Evolutionary conservation across 441 rosid genomes (phyloP), one percentile per base, ranked within the genome.

Genomic region (Pelargonium myrrhifolium): DNA sequence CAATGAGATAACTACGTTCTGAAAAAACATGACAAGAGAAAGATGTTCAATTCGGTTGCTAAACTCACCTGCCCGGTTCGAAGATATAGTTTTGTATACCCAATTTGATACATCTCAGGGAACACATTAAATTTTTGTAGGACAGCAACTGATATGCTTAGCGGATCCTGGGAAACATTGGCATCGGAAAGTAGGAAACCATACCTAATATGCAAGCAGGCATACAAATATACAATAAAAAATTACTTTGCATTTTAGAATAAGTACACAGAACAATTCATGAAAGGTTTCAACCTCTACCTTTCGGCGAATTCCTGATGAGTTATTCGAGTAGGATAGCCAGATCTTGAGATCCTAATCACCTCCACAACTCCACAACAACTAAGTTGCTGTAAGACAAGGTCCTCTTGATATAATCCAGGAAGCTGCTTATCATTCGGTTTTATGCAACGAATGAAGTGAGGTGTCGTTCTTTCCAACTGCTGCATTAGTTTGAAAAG

Each of bases 21-120:
- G 61, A 55, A 20, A 39, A 39, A 39, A 39, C 10, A 8, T 39
- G 42, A 39, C 10, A 39, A 39, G 61, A 55, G 22, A 55, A 55
- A 18, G 22, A 9, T 55, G 22, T 20, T 22, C 21, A 55, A 55
- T 17, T 8, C 3, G 9, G 21, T 55, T 55, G 11, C 61, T 55
- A 55, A 62, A 71, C 84, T 76, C 72, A 91, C 99, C 93, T 87
- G 96, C 20, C 96, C 96, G 51, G 82, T 82, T 35, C 96, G 87
- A 28, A 91, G 87, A 74, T 82, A 88, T 66, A 89, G 43, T 79
- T 91, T 94, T 61, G 89, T 91, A 71, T 85, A 91, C 70, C 99
- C 99, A 72, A 94, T 82, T 89, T 91, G 92, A 79, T 88, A 91
- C 92, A 87, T 85, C 71, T 85, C 97, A 62, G 97, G 93, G 56